Conservation (phyloP, 768 basidiomycete species). For the Phylloporus arenicola region DNA sequence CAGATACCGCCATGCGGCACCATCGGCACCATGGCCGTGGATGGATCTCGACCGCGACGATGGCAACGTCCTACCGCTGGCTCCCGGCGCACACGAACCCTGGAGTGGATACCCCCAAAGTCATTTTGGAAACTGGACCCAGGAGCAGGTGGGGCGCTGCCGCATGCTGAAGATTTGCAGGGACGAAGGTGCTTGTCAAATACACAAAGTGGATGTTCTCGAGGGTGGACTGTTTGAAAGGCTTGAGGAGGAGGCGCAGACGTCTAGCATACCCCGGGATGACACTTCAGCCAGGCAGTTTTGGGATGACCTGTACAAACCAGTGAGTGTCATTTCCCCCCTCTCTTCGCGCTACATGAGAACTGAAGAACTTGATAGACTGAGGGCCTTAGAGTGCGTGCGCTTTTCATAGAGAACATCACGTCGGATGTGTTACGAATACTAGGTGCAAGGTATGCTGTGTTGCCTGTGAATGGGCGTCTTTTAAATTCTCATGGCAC, state of each 20-base stretch:
- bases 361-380: constrained; percentile 11
- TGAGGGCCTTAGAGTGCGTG: constrained; percentile 26
- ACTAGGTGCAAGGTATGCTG: constrained; percentile 33
- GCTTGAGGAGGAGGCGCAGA: neutral
- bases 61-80: constrained; percentile 5
- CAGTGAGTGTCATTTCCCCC: constrained; percentile 15
- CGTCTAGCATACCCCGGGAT: constrained; percentile 15
- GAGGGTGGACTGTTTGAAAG: constrained; percentile 15
- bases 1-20: constrained; percentile 35
- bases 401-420: constrained; percentile 35
- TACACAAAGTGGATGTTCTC: constrained; percentile 22
- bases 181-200: constrained; percentile 8
- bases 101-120: constrained; percentile 46
- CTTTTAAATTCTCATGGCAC: neutral
- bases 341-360: neutral
- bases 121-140: constrained; percentile 52
- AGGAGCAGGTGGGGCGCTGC: constrained; percentile 35
- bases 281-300: constrained; percentile 7
- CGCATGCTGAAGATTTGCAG: constrained; percentile 27
- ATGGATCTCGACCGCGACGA: constrained; percentile 31
- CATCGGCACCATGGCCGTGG: constrained; percentile 41
- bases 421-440: constrained; percentile 30
- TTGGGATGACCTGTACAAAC: constrained; percentile 25
- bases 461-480: neutral
- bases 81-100: neutral